Evolutionary conservation across 306 rosid species (phyloP).

Genomic region (Rubus idaeus): DNA sequence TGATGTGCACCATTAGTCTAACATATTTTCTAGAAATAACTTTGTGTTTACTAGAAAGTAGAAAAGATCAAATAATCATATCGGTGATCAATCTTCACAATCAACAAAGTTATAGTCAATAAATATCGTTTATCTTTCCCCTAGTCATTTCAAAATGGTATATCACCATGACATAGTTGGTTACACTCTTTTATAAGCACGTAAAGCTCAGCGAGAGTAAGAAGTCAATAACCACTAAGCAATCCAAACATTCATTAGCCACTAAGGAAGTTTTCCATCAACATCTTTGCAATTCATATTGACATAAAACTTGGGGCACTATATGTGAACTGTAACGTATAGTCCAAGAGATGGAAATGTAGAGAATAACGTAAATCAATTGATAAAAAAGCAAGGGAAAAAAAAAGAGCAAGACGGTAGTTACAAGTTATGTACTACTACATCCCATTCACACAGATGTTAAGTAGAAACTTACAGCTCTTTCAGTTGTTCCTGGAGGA

Average conservation of each 20-base stretch:
- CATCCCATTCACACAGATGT: constrained; percentile 8
- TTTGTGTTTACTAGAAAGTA: neutral
- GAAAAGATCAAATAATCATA: neutral
- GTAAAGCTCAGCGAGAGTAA: neutral
- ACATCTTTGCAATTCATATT: neutral
- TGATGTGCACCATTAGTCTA: neutral
- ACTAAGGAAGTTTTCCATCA: neutral
- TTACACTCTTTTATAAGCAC: constrained; percentile 1
- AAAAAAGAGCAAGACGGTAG: neutral
- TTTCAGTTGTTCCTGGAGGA: constrained; percentile 92
- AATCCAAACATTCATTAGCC: neutral
- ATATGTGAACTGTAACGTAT: neutral
- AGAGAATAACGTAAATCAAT: neutral
- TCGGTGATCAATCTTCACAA: neutral
- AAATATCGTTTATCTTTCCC: neutral
- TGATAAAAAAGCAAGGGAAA: constrained; percentile 1
- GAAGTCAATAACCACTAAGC: neutral
- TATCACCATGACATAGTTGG: neutral
- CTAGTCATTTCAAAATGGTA: constrained; percentile 1
- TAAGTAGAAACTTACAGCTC: constrained; percentile 76
- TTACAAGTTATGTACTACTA: neutral
- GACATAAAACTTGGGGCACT: neutral
- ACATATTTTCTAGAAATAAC: neutral
- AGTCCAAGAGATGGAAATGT: neutral
- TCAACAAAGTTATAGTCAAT: neutral